Conservation (phyloP, 306 rosid species). For the Clitoria ternatea region DNA sequence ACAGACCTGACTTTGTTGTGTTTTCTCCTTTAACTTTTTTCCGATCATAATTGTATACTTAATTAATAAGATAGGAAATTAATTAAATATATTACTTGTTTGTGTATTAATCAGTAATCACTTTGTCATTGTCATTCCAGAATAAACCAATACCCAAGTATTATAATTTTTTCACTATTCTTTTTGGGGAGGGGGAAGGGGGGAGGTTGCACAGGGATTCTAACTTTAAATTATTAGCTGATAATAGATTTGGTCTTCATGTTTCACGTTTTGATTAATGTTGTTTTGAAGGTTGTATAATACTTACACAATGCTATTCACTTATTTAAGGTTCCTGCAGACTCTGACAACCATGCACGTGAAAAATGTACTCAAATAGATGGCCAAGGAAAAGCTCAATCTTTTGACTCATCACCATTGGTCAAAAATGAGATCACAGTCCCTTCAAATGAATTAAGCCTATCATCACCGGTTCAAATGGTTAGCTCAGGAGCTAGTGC, state of each 20-base stretch:
- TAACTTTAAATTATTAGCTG: neutral
- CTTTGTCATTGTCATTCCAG: neutral
- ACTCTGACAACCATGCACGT: constrained; percentile 39
- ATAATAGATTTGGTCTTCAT: constrained; percentile 13
- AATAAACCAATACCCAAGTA: neutral
- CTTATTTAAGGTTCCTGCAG: constrained; percentile 61
- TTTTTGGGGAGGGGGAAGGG: neutral
- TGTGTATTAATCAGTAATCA: neutral
- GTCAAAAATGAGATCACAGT: constrained; percentile 60
- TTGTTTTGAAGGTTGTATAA: constrained; percentile 9
- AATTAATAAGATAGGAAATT: constrained; percentile 16
- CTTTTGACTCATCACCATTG: constrained; percentile 41
- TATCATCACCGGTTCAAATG: constrained; percentile 53
- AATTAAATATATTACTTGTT: constrained; percentile 11
- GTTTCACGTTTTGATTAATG: constrained; percentile 2
- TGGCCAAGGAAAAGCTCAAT: constrained; percentile 47
- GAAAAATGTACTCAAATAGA: constrained; percentile 56
- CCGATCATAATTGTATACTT: neutral
- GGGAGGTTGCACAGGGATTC: neutral
- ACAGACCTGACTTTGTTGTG: neutral
- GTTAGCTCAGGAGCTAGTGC: constrained; percentile 51
- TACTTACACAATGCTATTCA: constrained; percentile 42
- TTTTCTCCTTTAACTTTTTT: constrained; percentile 10
- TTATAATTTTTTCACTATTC: neutral
- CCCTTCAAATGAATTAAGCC: constrained; percentile 59